phyloP scores from a whole-genome alignment of 2,329 filamentous ascomycete species.

The Neoarthrinium moseri region DNA sequence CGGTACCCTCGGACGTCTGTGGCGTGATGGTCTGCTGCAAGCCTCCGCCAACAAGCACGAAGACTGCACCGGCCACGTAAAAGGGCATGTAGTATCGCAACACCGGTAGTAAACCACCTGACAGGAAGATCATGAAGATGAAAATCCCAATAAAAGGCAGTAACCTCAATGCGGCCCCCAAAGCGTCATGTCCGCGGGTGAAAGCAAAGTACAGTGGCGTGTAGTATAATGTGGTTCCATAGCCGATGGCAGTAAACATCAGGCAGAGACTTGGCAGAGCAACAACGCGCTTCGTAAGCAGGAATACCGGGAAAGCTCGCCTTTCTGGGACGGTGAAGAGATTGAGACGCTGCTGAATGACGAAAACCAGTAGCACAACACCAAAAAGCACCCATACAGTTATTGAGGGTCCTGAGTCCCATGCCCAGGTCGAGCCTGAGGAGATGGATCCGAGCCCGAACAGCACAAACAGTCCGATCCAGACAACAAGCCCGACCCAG shows the following conservation, averaged over 20 bases:
- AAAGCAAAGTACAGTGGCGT: slow-evolving; percentile 57
- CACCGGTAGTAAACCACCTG: slow-evolving; percentile 35
- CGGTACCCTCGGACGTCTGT: slow-evolving; percentile 19
- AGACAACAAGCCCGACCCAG: slow-evolving; percentile 27
- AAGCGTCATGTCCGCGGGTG: slow-evolving; percentile 36
- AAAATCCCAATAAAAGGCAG: slow-evolving; percentile 43
- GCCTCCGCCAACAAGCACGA: slow-evolving; percentile 24
- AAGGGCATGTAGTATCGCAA: slow-evolving; percentile 35
- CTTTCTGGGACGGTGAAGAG: slow-evolving; percentile 41
- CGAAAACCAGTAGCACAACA: slow-evolving; percentile 41
- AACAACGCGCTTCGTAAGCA: slow-evolving; percentile 36
- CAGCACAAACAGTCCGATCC: slow-evolving; percentile 31
- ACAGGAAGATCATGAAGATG: slow-evolving; percentile 58
- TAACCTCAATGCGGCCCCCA: slow-evolving; percentile 39
- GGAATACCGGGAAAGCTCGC: slow-evolving; percentile 44
- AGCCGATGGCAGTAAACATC: slow-evolving; percentile 30
- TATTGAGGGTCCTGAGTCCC: slow-evolving; percentile 44
- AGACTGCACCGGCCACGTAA: slow-evolving; percentile 25
- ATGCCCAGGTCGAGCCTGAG: slow-evolving; percentile 47
- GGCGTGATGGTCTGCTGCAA: slow-evolving; percentile 24
- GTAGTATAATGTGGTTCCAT: slow-evolving; percentile 47
- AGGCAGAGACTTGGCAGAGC: slow-evolving; percentile 42
- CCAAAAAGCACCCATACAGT: slow-evolving; percentile 46
- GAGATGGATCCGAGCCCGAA: slow-evolving; percentile 49
- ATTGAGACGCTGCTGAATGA: slow-evolving; percentile 42